Conservation (phyloP, 495 filamentous ascomycete species). For the Penicillium riverlandense region DNA sequence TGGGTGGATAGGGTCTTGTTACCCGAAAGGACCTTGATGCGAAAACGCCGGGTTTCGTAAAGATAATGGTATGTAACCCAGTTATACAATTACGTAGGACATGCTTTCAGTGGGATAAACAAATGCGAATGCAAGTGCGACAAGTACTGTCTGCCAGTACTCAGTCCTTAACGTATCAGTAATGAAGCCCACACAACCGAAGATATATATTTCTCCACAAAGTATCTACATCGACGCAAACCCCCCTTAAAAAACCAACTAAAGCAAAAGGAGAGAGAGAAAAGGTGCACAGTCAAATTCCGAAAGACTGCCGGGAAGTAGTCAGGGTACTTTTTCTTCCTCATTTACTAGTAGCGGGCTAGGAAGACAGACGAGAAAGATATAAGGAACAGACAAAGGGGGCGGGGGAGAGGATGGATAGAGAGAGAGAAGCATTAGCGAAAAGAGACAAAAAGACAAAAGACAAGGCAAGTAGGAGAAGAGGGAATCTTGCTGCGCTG, state of each 20-base stretch:
- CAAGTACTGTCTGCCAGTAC: too few species aligned
- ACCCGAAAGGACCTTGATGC: too few species aligned
- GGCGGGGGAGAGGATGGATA: constrained; percentile 28
- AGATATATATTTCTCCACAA: too few species aligned
- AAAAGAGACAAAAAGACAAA: constrained; percentile 11
- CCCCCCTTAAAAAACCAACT: not conserved
- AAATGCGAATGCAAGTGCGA: too few species aligned
- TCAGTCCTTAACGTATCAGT: too few species aligned
- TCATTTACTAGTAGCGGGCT: constrained; percentile 29
- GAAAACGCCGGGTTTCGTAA: too few species aligned
- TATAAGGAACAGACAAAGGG: constrained; percentile 8
- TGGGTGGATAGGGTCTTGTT: too few species aligned
- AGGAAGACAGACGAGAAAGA: constrained; percentile 15
- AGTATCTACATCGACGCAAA: too few species aligned
- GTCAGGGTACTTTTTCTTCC: constrained; percentile 31
- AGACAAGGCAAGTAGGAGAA: constrained; percentile 31
- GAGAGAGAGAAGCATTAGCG: constrained; percentile 22
- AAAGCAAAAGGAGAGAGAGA: not conserved
- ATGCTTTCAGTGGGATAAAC: too few species aligned
- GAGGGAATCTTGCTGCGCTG: constrained; percentile 40
- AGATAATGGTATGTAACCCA: too few species aligned
- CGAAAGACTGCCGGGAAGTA: not conserved
- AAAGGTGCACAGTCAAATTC: not conserved
- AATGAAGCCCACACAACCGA: too few species aligned
- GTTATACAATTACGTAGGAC: too few species aligned